Percentiles rank a stretch among this genome's conserved stretches.
phyloP scores from a whole-genome alignment of 257 asterid species.

The Rehmannia glutinosa region DNA sequence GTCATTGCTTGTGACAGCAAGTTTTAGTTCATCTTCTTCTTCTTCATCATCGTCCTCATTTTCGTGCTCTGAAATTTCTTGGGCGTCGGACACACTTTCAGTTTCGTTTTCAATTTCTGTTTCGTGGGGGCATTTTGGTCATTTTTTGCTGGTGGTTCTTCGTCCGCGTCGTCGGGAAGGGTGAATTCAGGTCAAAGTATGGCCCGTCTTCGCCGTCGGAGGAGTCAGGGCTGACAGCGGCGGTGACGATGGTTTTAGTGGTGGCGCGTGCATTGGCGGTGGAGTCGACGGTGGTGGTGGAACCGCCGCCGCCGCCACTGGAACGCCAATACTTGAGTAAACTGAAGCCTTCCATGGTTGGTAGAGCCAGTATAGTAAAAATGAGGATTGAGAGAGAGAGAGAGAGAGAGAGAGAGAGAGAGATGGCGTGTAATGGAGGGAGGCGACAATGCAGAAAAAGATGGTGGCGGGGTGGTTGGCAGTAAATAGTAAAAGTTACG shows the following conservation, averaged over 20 bases:
- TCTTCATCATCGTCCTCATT: constrained; percentile 10
- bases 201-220: constrained; percentile 53
- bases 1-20: constrained; percentile 15
- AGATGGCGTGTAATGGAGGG: constrained; percentile 11
- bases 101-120: constrained; percentile 15
- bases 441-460: constrained; percentile 3
- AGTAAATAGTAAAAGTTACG: constrained; percentile 14
- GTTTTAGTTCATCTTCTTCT: constrained; percentile 19
- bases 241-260: constrained; percentile 25
- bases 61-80: constrained; percentile 19
- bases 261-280: constrained; percentile 14
- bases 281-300: constrained; percentile 21
- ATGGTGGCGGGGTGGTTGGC: neutral
- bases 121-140: neutral
- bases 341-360: constrained; percentile 54
- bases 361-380: constrained; percentile 44
- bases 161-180: constrained; percentile 37
- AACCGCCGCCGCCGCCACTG: constrained; percentile 1
- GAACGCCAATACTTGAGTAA: constrained; percentile 51
- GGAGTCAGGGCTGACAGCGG: constrained; percentile 30
- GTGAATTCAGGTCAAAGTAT: constrained; percentile 46
- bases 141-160: neutral
- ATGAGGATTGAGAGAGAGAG: neutral
- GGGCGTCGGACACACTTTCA: constrained; percentile 20
- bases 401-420: constrained; percentile 21